Evolutionary conservation across 495 filamentous ascomycete genomes (phyloP), one percentile per base, ranked within the genome.

Genomic region (Penicillium goetzii): DNA sequence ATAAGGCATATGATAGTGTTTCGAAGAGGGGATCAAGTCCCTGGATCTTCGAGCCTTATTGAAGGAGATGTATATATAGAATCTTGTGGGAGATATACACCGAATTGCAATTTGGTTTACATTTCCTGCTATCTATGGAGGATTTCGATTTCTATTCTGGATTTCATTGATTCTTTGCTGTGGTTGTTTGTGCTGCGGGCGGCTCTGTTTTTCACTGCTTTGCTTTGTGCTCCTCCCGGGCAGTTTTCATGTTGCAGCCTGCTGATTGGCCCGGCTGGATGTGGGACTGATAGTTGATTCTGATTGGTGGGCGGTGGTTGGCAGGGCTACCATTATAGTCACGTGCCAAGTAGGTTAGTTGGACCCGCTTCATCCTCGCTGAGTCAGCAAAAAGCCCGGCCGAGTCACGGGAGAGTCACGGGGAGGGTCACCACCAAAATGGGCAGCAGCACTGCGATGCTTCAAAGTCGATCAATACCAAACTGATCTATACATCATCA

Each of bases 231-330:
- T 47, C 3, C n/a, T 23, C 41, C n/a, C 9, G 52, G 52, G 21
- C 50, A 28, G 55, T 57, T 45, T 60, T 60, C 62, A 23, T 34
- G n/a, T 50, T 54, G 19, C 36, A 50, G 38, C 14, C 9, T 3
- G 14, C 6, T 72, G 61, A 72, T 69, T 72, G 67, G 69, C 38
- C 23, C 8, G 6, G 11, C 25, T 17, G 1, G 15, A 64, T 69
- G 64, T 63, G 67, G 64, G 33, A 34, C 25, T 25, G 3, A 6
- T 43, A 0, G 19, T 11, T 10, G 5, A 1, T 0, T 4, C 10
- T 69, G 54, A 70, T 72, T 72, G 68, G 70, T 14, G n/a, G 9
- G 23, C 1, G 0, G 0, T 11, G 41, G 70, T 73, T 73, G 68
- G 68, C 70, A 65, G 70, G 70, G 41, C 68, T 71, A 71, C 70